A percentile compares a stretch with the other conserved stretches of the same genome.
These are phyloP conservation scores for Candida nonsorbophila DNA, from an alignment of 805 yeast species.

Conservation along the genomic window DNA sequence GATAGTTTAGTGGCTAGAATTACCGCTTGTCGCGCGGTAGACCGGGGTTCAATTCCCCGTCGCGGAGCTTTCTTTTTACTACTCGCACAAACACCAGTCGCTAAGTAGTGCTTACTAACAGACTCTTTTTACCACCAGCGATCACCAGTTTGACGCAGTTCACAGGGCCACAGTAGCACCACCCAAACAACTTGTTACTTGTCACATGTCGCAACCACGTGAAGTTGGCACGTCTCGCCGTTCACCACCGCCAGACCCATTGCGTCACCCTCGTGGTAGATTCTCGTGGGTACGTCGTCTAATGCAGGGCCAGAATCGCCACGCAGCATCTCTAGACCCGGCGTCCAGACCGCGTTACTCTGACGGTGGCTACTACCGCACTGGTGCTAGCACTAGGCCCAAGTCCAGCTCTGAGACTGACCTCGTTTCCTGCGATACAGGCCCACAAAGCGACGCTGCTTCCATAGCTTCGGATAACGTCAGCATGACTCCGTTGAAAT, in stretches of 20 bases:
- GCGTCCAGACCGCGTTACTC: background rate
- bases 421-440: no score
- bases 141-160: background rate
- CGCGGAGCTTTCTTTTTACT: slow-evolving; percentile 5
- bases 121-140: slow-evolving; percentile 1
- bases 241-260: no score
- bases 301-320: slow-evolving; percentile 11
- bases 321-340: no score
- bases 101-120: no score
- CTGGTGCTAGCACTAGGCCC: slow-evolving; percentile 3
- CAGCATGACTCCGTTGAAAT: slow-evolving; percentile 45
- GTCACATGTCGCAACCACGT: slow-evolving; percentile 1
- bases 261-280: slow-evolving; percentile 9
- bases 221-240: slow-evolving; percentile 3
- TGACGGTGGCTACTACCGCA: slow-evolving; percentile 1
- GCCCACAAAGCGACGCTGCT: no score
- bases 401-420: no score
- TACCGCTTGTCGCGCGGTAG: slow-evolving; percentile 10
- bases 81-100: background rate
- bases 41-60: slow-evolving; percentile 11
- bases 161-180: background rate
- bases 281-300: slow-evolving; percentile 12
- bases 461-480: slow-evolving; percentile 30
- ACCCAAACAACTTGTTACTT: background rate
- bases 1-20: slow-evolving; percentile 10